phyloP scores from a whole-genome alignment of 2,329 filamentous ascomycete genomes.

The Colletotrichum noveboracense region DNA sequence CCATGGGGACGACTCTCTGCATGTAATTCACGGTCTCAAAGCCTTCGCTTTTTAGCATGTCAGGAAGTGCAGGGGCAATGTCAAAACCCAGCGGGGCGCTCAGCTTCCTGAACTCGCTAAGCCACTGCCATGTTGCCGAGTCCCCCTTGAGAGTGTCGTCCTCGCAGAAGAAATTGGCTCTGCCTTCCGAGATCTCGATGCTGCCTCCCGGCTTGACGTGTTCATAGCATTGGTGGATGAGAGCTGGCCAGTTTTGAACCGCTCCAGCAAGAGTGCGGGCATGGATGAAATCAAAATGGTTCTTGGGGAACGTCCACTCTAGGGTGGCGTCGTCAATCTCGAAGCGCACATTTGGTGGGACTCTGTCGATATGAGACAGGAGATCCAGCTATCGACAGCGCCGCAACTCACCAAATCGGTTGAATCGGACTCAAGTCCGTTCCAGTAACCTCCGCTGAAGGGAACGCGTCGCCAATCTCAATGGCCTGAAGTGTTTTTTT shows the following conservation, averaged over 20 bases:
- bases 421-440: conserved; percentile 31
- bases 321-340: conserved; percentile 30
- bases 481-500: conserved; percentile 46
- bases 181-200: conserved; percentile 45
- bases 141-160: conserved; percentile 26
- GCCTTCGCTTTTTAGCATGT: conserved; percentile 24
- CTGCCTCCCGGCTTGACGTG: conserved; percentile 49
- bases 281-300: conserved; percentile 38
- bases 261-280: conserved; percentile 32
- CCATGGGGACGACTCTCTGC: conserved; percentile 39
- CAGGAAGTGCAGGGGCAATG: conserved; percentile 23
- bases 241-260: conserved; percentile 31
- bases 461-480: conserved; percentile 68
- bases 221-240: conserved; percentile 26
- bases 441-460: conserved; percentile 44
- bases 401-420: conserved; percentile 19
- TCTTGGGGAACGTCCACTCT: conserved; percentile 30
- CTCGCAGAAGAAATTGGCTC: conserved; percentile 30
- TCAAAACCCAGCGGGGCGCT: conserved; percentile 26
- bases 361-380: not conserved
- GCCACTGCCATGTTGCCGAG: conserved; percentile 23
- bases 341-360: conserved; percentile 28
- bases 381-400: not conserved
- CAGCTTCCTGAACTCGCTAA: conserved; percentile 25
- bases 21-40: conserved; percentile 31